Evolutionary conservation across 306 rosid genomes (phyloP).

Genomic region (Mimosa pudica): DNA sequence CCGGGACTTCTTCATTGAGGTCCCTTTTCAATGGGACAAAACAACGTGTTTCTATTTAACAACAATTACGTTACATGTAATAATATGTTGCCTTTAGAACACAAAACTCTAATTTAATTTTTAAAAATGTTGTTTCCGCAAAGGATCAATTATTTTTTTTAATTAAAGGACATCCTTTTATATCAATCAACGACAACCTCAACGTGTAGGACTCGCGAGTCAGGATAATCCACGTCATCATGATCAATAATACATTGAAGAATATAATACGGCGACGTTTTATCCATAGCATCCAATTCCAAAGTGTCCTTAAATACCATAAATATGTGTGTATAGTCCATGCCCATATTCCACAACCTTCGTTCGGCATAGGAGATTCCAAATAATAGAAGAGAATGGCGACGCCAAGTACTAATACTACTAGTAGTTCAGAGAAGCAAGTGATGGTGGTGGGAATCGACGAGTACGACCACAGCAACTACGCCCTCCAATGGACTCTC

Average conservation of each 20-base stretch:
- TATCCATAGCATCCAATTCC: slow-evolving; percentile 3
- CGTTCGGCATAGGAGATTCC: neutral
- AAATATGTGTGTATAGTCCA: neutral
- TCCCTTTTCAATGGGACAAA: too few relatives aligned
- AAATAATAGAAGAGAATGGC: neutral
- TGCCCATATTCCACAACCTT: neutral
- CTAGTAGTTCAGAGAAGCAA: slow-evolving; percentile 44
- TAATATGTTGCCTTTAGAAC: too few relatives aligned
- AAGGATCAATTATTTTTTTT: too few relatives aligned
- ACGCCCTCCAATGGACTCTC: slow-evolving; percentile 70
- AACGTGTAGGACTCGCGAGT: too few relatives aligned
- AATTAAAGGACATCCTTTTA: too few relatives aligned
- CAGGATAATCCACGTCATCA: neutral
- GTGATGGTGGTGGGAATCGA: slow-evolving; percentile 70
- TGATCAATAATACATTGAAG: neutral
- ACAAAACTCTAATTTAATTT: too few relatives aligned
- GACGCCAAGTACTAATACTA: neutral
- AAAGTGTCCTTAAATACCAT: neutral
- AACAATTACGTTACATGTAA: too few relatives aligned
- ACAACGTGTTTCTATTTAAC: too few relatives aligned
- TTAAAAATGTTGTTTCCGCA: too few relatives aligned
- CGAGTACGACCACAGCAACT: slow-evolving; percentile 59
- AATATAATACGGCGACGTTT: neutral
- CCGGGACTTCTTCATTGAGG: too few relatives aligned
- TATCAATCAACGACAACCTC: too few relatives aligned